These are phyloP conservation scores for Colletotrichum gloeosporioides DNA, from an alignment of 2,329 filamentous ascomycete genomes.

Conservation along the genomic window DNA sequence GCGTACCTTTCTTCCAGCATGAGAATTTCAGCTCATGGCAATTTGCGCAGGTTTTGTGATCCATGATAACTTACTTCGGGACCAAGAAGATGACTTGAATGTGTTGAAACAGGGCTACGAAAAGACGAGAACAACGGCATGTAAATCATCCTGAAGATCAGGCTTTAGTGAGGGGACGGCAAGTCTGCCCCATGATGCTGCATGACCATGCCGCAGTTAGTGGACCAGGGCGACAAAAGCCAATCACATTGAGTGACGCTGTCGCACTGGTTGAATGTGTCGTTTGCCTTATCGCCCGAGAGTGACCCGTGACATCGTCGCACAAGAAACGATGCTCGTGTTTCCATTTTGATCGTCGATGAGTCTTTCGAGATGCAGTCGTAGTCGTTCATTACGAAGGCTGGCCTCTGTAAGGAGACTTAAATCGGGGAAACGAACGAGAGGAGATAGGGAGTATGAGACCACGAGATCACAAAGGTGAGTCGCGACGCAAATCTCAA, in stretches of 20 bases:
- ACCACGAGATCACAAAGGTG: neutral
- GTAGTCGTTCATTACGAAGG: neutral
- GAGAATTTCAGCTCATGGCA: neutral
- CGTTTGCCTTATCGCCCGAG: neutral
- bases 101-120: no score
- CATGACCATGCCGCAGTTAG: neutral
- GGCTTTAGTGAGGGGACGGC: neutral
- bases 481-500: neutral
- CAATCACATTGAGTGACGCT: neutral
- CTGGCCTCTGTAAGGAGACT: neutral
- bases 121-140: neutral
- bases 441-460: neutral
- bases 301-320: neutral
- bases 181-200: neutral
- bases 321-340: neutral
- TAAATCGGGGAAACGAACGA: neutral
- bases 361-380: neutral
- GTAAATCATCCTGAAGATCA: neutral
- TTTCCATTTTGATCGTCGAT: neutral
- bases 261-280: neutral
- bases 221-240: neutral
- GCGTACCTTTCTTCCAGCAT: constrained; percentile 14
- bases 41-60: neutral
- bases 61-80: neutral
- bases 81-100: neutral